Conservation (phyloP, 2,329 filamentous ascomycete species). For the Intubia oerlemansii region DNA sequence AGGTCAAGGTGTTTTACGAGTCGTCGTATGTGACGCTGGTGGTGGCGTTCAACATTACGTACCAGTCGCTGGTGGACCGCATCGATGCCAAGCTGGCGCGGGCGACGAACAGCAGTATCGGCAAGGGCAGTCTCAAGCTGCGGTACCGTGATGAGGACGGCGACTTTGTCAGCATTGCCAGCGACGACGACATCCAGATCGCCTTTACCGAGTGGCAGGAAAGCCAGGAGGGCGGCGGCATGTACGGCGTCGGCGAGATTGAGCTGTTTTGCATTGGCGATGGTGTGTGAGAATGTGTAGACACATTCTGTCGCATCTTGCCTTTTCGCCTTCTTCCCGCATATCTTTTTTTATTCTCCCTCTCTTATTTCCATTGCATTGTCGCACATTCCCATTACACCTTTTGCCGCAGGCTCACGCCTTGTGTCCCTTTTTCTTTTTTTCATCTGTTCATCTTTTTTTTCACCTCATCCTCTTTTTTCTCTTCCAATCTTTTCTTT, state of each 20-base stretch:
- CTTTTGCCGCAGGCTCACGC: too few relatives aligned
- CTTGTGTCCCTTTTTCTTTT: too few relatives aligned
- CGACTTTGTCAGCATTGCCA: conserved; percentile 82
- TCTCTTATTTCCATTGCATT: background rate
- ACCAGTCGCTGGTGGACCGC: conserved; percentile 79
- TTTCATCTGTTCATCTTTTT: too few relatives aligned
- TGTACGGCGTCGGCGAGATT: conserved; percentile 67
- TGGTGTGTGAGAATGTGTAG: too few relatives aligned
- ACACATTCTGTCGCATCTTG: background rate
- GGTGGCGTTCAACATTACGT: conserved; percentile 85
- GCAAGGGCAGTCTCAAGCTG: conserved; percentile 61
- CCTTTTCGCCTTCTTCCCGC: background rate
- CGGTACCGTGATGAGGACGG: conserved; percentile 85
- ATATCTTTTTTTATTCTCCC: background rate
- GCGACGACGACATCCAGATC: conserved; percentile 88
- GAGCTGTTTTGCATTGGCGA: conserved; percentile 57
- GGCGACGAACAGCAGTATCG: conserved; percentile 68
- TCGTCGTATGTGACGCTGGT: too few relatives aligned
- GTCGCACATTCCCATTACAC: background rate
- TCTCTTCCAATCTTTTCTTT: too few relatives aligned
- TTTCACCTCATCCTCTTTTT: too few relatives aligned
- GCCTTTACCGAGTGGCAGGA: conserved; percentile 92
- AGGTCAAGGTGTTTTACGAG: conserved; percentile 87
- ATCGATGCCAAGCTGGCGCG: conserved; percentile 88
- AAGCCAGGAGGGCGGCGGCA: conserved; percentile 30